These are phyloP conservation scores for Rhodotorula sp. DNA, from an alignment of 1,284 basidiomycete genomes.

Conservation along the genomic window DNA sequence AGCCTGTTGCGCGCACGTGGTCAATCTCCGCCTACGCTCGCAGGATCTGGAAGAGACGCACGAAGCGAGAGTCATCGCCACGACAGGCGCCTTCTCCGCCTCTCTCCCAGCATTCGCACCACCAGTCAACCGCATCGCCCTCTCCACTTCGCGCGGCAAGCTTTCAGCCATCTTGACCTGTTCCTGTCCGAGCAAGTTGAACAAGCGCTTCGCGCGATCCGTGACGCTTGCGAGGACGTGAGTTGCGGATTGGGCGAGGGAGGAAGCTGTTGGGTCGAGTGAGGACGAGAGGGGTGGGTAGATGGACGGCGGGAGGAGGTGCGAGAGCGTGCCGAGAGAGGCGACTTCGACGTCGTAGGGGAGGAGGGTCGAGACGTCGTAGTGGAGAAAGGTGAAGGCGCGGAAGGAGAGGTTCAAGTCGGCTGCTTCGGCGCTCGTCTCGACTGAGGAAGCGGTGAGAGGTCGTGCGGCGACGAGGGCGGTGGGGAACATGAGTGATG, in stretches of 20 bases:
- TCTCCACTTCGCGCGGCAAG: constrained; percentile 14
- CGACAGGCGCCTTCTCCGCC: constrained; percentile 19
- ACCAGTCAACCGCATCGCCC: constrained; percentile 4
- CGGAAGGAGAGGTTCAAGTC: constrained; percentile 56
- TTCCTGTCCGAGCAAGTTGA: constrained; percentile 36
- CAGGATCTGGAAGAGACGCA: constrained; percentile 44
- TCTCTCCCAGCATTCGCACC: neutral
- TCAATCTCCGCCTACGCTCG: neutral
- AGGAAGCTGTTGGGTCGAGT: constrained; percentile 42
- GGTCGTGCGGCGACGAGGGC: constrained; percentile 45
- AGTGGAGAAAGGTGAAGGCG: constrained; percentile 81
- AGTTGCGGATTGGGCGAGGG: constrained; percentile 22
- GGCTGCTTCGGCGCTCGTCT: constrained; percentile 55
- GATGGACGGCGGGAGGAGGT: constrained; percentile 40
- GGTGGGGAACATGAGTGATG: constrained; percentile 66
- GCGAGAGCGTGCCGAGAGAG: constrained; percentile 31
- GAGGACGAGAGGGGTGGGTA: constrained; percentile 54
- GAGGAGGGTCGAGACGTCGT: constrained; percentile 77
- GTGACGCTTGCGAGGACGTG: constrained; percentile 70
- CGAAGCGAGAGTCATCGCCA: constrained; percentile 33
- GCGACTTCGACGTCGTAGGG: constrained; percentile 70
- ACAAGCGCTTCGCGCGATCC: constrained; percentile 63
- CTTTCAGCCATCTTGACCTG: constrained; percentile 24
- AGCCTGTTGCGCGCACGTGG: constrained; percentile 1
- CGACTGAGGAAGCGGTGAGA: neutral